phyloP scores from a whole-genome alignment of 192 early-diverging fungal species.

The Coemansia sp. region DNA sequence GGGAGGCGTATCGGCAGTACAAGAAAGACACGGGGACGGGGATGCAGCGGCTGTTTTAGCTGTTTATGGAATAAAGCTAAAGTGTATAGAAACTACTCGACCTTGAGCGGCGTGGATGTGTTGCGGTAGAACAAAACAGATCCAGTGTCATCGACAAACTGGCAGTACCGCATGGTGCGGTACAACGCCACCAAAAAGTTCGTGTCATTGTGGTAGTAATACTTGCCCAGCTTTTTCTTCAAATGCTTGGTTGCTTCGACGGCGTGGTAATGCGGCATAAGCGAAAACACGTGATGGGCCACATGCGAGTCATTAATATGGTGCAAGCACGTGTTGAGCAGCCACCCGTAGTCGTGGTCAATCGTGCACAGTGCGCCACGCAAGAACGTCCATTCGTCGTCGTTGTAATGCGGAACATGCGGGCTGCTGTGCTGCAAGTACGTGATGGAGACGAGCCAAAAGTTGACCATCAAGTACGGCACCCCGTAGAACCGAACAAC shows the following conservation, averaged over 20 bases:
- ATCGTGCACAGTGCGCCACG: slow-evolving; percentile 88
- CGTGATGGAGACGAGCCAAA: slow-evolving; percentile 96
- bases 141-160: slow-evolving; percentile 92
- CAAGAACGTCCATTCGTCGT: slow-evolving; percentile 84
- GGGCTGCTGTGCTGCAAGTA: slow-evolving; percentile 92
- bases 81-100: not conserved
- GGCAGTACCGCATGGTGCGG: slow-evolving; percentile 66
- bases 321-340: slow-evolving; percentile 80
- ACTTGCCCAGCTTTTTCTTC: slow-evolving; percentile 74
- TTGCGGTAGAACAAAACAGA: slow-evolving; percentile 66
- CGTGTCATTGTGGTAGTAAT: slow-evolving; percentile 76
- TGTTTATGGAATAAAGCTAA: no score
- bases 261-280: slow-evolving; percentile 98
- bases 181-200: slow-evolving; percentile 67
- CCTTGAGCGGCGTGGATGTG: slow-evolving; percentile 22
- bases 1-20: slow-evolving; percentile 80
- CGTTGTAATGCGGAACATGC: slow-evolving; percentile 83
- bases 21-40: slow-evolving; percentile 45
- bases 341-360: slow-evolving; percentile 83
- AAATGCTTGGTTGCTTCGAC: slow-evolving; percentile 80
- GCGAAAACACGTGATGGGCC: slow-evolving; percentile 92
- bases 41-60: no score
- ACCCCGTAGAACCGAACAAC: slow-evolving; percentile 83
- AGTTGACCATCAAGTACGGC: slow-evolving; percentile 92
- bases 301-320: slow-evolving; percentile 89